phyloP scores from a whole-genome alignment of 1,139 yeast species.

The Geotrichum australiense region DNA sequence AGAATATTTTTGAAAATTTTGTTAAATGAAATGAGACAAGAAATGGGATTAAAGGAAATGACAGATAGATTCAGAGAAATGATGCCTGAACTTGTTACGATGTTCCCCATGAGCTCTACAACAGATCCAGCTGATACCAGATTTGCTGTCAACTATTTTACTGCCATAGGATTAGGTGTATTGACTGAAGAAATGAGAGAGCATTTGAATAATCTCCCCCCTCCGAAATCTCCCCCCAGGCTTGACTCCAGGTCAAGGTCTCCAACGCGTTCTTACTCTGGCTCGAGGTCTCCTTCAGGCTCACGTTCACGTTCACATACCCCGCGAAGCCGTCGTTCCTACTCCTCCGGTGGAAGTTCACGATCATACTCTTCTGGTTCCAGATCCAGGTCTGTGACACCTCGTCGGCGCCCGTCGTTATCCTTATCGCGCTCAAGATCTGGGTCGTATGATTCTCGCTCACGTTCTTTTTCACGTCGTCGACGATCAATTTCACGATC shows the following conservation, averaged over 20 bases:
- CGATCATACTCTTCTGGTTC: too few species aligned
- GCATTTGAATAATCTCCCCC: slow-evolving; percentile 39
- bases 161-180: slow-evolving; percentile 84
- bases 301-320: slow-evolving; percentile 17
- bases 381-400: too few species aligned
- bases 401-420: too few species aligned
- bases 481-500: slow-evolving; percentile 1
- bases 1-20: slow-evolving; percentile 77
- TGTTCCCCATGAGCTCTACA: slow-evolving; percentile 43
- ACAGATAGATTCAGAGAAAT: slow-evolving; percentile 45
- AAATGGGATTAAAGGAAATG: slow-evolving; percentile 55
- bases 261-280: slow-evolving; percentile 4
- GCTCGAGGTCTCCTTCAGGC: slow-evolving; percentile 16
- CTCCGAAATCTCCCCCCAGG: slow-evolving; percentile 19
- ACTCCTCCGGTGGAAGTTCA: too few species aligned
- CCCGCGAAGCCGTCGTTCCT: too few species aligned
- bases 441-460: too few species aligned
- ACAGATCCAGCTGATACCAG: slow-evolving; percentile 52
- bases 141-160: slow-evolving; percentile 83
- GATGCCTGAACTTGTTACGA: slow-evolving; percentile 35
- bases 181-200: slow-evolving; percentile 78
- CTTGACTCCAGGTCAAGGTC: slow-evolving; percentile 7
- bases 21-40: slow-evolving; percentile 74
- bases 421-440: too few species aligned
- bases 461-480: slow-evolving; percentile 2